Evolutionary conservation across 1,139 yeast species (phyloP).

Genomic region (Pichia sp.): DNA sequence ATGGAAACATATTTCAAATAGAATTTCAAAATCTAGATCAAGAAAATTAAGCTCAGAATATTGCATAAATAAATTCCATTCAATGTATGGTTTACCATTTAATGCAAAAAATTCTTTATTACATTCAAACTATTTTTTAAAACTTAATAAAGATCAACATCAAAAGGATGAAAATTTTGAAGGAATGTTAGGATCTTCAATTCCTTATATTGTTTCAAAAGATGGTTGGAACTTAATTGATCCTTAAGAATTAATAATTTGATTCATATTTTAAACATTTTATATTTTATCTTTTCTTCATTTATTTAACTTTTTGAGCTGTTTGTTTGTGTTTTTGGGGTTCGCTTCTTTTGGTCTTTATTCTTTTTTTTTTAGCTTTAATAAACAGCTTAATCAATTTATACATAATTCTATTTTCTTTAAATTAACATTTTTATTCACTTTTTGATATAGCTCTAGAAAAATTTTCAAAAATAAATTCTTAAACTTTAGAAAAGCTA

Average conservation of each 20-base stretch:
- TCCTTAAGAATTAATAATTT: not conserved
- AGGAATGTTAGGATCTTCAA: constrained; percentile 29
- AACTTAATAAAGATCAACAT: constrained; percentile 10
- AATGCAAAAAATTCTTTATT: constrained; percentile 21
- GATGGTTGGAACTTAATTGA: constrained; percentile 28
- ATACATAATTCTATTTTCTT: too few relatives aligned
- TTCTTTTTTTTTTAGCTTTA: too few relatives aligned
- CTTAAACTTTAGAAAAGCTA: too few relatives aligned
- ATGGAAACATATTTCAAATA: constrained; percentile 30
- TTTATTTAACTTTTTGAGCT: too few relatives aligned
- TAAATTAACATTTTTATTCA: too few relatives aligned
- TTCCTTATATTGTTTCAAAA: constrained; percentile 27
- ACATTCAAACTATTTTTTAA: constrained; percentile 19
- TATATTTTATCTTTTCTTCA: too few relatives aligned
- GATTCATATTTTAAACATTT: too few relatives aligned
- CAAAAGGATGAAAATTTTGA: constrained; percentile 20
- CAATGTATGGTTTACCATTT: constrained; percentile 29
- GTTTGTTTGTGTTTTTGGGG: too few relatives aligned
- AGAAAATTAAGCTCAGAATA: constrained; percentile 28
- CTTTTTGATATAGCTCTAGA: too few relatives aligned
- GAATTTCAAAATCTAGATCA: constrained; percentile 26
- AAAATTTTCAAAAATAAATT: too few relatives aligned
- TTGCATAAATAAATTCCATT: constrained; percentile 28
- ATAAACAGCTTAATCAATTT: too few relatives aligned
- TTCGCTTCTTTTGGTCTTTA: too few relatives aligned